Conservation (phyloP, 768 basidiomycete genomes). For the Neoboletus subvelutipes region DNA sequence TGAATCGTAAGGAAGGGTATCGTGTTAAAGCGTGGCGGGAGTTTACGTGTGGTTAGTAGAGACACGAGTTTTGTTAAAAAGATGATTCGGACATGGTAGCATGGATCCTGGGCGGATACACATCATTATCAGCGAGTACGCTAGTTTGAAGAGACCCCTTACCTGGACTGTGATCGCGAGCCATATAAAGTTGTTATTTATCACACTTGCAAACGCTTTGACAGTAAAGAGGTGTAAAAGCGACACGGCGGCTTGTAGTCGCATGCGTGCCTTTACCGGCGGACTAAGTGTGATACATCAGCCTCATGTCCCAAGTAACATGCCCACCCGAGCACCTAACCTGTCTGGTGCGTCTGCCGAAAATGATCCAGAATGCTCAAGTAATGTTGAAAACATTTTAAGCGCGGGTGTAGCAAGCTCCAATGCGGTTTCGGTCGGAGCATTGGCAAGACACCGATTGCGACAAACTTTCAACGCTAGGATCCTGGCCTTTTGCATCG, state of each 20-base stretch:
- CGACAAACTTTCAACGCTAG: constrained; percentile 78
- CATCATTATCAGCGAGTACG: neutral
- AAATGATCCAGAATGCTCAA: constrained; percentile 68
- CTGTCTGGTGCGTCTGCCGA: constrained; percentile 51
- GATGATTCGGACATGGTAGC: constrained; percentile 76
- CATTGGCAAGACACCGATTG: constrained; percentile 75
- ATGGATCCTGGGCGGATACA: constrained; percentile 62
- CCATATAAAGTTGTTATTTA: constrained; percentile 61
- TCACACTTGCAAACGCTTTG: constrained; percentile 52
- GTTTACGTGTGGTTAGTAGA: constrained; percentile 60
- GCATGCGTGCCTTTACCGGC: constrained; percentile 70
- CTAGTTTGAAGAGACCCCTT: constrained; percentile 16
- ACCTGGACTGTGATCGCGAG: constrained; percentile 81
- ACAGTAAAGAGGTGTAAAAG: constrained; percentile 74
- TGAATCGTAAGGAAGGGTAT: constrained; percentile 87
- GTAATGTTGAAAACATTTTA: constrained; percentile 69
- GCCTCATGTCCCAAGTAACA: neutral
- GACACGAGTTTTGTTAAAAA: constrained; percentile 76
- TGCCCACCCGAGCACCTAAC: constrained; percentile 34
- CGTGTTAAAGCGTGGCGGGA: constrained; percentile 73
- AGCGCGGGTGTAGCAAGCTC: constrained; percentile 74
- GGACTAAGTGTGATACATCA: constrained; percentile 40
- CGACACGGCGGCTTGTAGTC: constrained; percentile 79
- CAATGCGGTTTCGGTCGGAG: constrained; percentile 52
- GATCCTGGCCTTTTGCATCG: constrained; percentile 66